These are phyloP conservation scores for Sarocladium oryzae DNA, from an alignment of 2,329 filamentous ascomycete genomes.

Conservation along the genomic window DNA sequence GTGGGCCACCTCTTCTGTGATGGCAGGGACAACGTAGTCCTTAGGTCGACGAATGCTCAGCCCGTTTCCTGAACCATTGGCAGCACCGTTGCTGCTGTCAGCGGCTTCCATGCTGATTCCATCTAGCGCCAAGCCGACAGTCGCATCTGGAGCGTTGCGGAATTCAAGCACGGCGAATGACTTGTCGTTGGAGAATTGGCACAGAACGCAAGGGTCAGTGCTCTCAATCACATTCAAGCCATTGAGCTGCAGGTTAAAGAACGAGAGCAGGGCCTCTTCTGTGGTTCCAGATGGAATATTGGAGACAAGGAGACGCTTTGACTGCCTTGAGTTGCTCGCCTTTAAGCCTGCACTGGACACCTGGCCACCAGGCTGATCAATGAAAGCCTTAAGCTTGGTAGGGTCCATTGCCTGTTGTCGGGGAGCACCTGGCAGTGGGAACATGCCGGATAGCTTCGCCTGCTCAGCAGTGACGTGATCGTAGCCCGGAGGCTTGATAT, in stretches of 20 bases:
- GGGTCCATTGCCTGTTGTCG: constrained; percentile 95
- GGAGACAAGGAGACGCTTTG: constrained; percentile 83
- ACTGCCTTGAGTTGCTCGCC: constrained; percentile 86
- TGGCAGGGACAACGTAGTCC: constrained; percentile 89
- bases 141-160: constrained; percentile 79
- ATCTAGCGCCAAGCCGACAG: constrained; percentile 82
- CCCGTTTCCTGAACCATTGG: constrained; percentile 37
- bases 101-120: constrained; percentile 81
- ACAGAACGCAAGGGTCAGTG: constrained; percentile 76
- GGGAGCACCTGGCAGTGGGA: constrained; percentile 90
- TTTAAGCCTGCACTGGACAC: constrained; percentile 74
- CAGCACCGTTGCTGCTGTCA: constrained; percentile 45
- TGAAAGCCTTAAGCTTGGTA: constrained; percentile 87
- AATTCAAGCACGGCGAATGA: constrained; percentile 88
- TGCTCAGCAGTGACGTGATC: constrained; percentile 98
- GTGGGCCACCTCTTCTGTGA: constrained; percentile 65
- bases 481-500: constrained; percentile 97
- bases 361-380: constrained; percentile 76
- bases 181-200: constrained; percentile 72
- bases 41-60: constrained; percentile 81
- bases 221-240: constrained; percentile 87
- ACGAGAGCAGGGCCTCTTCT: constrained; percentile 70
- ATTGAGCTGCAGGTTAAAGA: constrained; percentile 96
- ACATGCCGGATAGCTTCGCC: constrained; percentile 98
- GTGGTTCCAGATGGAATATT: constrained; percentile 69